Conservation (phyloP, 208 protist genomes). For the Porcisia hertigi region DNA sequence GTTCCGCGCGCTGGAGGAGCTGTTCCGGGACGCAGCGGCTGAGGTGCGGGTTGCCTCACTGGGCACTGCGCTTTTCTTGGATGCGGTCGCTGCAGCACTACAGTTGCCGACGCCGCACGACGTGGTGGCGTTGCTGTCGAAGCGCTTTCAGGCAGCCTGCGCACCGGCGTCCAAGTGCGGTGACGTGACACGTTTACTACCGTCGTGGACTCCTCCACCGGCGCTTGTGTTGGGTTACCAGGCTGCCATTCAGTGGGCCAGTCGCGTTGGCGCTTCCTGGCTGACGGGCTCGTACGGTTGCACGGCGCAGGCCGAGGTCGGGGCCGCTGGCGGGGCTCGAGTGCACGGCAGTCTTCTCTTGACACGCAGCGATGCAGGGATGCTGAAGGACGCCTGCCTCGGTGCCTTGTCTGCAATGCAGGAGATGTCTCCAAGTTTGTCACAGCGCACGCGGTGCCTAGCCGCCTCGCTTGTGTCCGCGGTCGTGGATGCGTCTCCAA, state of each 20-base stretch:
- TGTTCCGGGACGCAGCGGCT: conserved; percentile 22
- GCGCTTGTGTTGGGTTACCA: conserved; percentile 30
- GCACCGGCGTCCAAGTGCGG: no score
- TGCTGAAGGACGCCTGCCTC: conserved; percentile 33
- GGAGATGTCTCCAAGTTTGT: conserved; percentile 26
- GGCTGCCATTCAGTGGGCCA: conserved; percentile 26
- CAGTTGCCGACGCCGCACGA: conserved; percentile 15
- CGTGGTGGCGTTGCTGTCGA: conserved; percentile 18
- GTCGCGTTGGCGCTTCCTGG: conserved; percentile 22
- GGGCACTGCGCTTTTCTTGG: conserved; percentile 11
- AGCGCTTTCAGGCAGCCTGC: conserved; percentile 24
- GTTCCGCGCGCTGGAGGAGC: conserved; percentile 35
- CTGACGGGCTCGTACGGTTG: conserved; percentile 10
- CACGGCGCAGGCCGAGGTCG: neutral
- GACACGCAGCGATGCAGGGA: neutral
- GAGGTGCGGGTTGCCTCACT: conserved; percentile 22
- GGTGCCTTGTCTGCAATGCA: conserved; percentile 32
- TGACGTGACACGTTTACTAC: neutral
- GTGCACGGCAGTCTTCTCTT: neutral
- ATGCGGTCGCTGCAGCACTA: conserved; percentile 22
- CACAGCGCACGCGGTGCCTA: conserved; percentile 48
- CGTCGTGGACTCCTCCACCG: conserved; percentile 9
- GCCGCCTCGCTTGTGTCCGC: conserved; percentile 26
- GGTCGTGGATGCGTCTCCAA: conserved; percentile 26
- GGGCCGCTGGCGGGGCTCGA: neutral